phyloP scores from a whole-genome alignment of 176 grass and related monocot species.

The Bolboschoenus planiculmis region DNA sequence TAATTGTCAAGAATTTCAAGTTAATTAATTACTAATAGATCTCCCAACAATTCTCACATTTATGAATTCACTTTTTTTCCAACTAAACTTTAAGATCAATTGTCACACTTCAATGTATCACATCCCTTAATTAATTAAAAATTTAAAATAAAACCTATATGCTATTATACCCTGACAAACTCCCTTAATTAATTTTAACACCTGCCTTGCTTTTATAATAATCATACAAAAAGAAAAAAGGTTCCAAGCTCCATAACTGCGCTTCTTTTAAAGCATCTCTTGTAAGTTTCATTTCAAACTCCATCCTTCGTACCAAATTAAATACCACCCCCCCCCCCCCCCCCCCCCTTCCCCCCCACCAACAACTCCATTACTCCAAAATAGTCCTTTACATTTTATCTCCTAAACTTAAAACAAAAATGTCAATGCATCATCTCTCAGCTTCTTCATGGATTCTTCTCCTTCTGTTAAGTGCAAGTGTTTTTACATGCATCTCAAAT shows the following conservation, averaged over 20 bases:
- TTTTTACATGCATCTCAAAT: neutral
- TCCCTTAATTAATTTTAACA: neutral
- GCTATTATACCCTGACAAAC: neutral
- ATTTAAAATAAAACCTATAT: neutral
- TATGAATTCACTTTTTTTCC: neutral
- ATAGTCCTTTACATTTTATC: neutral
- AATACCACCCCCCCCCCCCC: neutral
- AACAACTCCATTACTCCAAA: slow-evolving; percentile 9
- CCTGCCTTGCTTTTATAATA: neutral
- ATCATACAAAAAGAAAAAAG: neutral
- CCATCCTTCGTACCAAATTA: neutral
- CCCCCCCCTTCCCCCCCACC: no score
- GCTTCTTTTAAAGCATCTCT: slow-evolving; percentile 13
- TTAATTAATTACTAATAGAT: no score
- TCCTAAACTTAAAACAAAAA: slow-evolving; percentile 1
- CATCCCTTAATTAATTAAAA: neutral
- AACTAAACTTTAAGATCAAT: neutral
- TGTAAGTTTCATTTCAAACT: neutral
- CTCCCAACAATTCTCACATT: neutral
- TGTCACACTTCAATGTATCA: neutral
- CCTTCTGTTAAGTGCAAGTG: neutral
- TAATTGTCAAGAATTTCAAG: no score
- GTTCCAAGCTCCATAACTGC: neutral
- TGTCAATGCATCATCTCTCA: slow-evolving; percentile 9
- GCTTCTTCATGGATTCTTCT: slow-evolving; percentile 17